A percentile compares a stretch with the other conserved stretches of the same genome.
These are phyloP conservation scores for Escallonia herrerae DNA, from an alignment of 129 eudicot species.

Conservation along the genomic window DNA sequence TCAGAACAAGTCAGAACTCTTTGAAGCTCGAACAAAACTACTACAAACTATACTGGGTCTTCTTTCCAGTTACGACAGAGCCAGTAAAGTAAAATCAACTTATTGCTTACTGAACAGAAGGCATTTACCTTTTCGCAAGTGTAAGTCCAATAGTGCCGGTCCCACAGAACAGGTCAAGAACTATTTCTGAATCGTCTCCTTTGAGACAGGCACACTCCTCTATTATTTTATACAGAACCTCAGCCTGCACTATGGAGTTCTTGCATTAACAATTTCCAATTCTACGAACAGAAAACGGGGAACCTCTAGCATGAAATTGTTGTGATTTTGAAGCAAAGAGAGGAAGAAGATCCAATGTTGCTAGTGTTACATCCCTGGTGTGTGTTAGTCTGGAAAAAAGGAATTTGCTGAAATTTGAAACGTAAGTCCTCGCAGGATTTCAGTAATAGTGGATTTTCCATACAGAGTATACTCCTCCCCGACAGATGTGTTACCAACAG, in stretches of 20 bases:
- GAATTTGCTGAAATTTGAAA: constrained; percentile 94
- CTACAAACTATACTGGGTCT: no score
- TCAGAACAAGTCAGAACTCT: no score
- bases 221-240: constrained; percentile 67
- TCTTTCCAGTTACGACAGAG: no score
- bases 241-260: constrained; percentile 53
- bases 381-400: constrained; percentile 87
- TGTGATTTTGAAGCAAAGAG: not conserved
- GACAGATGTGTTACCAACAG: constrained; percentile 86
- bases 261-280: not conserved
- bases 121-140: constrained; percentile 66
- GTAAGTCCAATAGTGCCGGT: constrained; percentile 94
- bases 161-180: constrained; percentile 89
- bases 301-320: no score
- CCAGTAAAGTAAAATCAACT: no score
- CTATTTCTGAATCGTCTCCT: constrained; percentile 88
- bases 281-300: no score
- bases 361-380: constrained; percentile 53
- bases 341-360: not conserved
- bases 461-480: constrained; percentile 88
- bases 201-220: constrained; percentile 76
- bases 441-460: constrained; percentile 80
- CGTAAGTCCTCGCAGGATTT: constrained; percentile 69
- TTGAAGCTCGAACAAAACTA: no score
- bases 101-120: not conserved